Evolutionary conservation across 371 early-diverging fungal genomes (phyloP).

Genomic region (Rhizomucor miehei): DNA sequence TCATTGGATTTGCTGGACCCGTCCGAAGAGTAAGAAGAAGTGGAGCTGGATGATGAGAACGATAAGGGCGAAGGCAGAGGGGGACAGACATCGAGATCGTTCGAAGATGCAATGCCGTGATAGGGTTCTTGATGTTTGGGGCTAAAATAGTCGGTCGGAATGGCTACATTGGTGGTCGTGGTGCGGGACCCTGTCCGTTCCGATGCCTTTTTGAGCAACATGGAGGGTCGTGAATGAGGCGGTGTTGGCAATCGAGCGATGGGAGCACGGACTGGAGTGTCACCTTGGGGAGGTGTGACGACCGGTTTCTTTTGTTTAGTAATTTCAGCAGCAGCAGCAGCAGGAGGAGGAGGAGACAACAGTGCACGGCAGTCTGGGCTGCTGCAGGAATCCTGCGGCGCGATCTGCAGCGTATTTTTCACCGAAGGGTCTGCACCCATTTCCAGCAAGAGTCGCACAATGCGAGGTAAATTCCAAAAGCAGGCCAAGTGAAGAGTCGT

Average conservation of each 20-base stretch:
- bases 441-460: constrained; percentile 39
- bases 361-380: constrained; percentile 18
- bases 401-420: constrained; percentile 28
- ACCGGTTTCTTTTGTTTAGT: background rate
- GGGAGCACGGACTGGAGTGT: background rate
- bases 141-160: background rate
- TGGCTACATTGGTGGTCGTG: background rate
- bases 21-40: constrained; percentile 13
- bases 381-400: constrained; percentile 34
- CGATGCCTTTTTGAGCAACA: constrained; percentile 22
- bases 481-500: constrained; percentile 37
- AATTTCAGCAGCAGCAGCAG: constrained; percentile 2
- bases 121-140: background rate
- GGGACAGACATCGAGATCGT: too few relatives aligned
- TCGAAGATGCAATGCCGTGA: background rate
- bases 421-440: constrained; percentile 31
- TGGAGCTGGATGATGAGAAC: constrained; percentile 25
- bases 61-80: constrained; percentile 14
- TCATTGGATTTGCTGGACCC: constrained; percentile 5
- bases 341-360: constrained; percentile 1
- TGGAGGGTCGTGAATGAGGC: constrained; percentile 12
- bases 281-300: background rate
- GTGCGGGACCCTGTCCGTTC: background rate
- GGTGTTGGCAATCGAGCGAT: background rate
- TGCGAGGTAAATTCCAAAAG: constrained; percentile 36